Evolutionary conservation across 2,329 filamentous ascomycete species (phyloP).

Genomic region (Penicillium sp.): DNA sequence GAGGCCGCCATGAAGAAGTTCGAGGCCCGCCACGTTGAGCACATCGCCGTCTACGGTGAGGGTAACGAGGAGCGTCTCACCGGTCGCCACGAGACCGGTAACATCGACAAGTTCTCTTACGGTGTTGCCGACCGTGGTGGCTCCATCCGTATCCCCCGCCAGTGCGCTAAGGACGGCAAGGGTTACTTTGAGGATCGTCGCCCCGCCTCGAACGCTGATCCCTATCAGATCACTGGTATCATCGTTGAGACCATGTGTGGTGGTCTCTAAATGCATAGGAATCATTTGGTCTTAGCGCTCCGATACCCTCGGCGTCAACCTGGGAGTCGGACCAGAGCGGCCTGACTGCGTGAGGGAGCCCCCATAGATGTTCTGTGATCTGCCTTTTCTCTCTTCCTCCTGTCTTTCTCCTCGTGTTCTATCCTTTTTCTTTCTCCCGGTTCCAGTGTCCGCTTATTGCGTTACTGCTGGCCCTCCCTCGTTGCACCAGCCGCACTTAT

Average conservation of each 20-base stretch:
- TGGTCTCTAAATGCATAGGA: conserved; percentile 37
- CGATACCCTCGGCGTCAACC: conserved; percentile 43
- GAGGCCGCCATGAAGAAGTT: conserved; percentile 83
- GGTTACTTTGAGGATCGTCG: conserved; percentile 90
- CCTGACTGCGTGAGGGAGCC: conserved; percentile 34
- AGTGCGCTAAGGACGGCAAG: conserved; percentile 80
- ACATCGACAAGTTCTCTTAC: conserved; percentile 89
- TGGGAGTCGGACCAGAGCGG: conserved; percentile 37
- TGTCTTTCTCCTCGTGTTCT: conserved; percentile 16
- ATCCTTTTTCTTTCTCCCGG: conserved; percentile 20
- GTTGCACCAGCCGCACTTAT: conserved; percentile 24
- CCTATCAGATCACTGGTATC: conserved; percentile 80
- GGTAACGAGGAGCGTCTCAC: conserved; percentile 94
- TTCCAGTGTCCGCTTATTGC: conserved; percentile 25
- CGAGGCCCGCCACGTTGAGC: conserved; percentile 72
- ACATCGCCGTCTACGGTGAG: conserved; percentile 92
- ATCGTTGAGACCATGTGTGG: conserved; percentile 67
- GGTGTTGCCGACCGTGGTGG: conserved; percentile 95
- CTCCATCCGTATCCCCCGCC: conserved; percentile 87
- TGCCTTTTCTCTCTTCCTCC: conserved; percentile 14
- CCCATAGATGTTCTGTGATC: conserved; percentile 27
- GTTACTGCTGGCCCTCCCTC: conserved; percentile 21
- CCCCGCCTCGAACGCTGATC: conserved; percentile 81
- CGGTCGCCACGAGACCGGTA: conserved; percentile 88
- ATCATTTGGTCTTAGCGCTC: conserved; percentile 37